Evolutionary conservation across 176 grass and related monocot species (phyloP).

Genomic region (Ananas comosus): DNA sequence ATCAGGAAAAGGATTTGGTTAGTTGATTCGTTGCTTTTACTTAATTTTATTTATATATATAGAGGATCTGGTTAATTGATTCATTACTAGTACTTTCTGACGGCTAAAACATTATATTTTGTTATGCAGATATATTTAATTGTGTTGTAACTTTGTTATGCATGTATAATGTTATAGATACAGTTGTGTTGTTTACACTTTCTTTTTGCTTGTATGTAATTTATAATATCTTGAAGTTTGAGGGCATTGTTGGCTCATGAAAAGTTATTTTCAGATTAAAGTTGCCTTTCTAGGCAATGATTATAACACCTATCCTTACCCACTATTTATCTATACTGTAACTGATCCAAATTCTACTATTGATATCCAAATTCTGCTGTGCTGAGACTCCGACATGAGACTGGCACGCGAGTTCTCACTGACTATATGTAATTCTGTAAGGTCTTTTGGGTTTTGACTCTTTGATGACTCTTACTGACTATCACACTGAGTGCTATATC

Average conservation of each 20-base stretch:
- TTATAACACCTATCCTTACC: no score
- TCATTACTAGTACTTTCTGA: not conserved
- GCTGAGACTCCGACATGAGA: no score
- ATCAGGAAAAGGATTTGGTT: conserved; percentile 92
- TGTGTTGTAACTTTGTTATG: not conserved
- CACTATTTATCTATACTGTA: no score
- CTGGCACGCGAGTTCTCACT: not conserved
- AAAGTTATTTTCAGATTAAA: not conserved
- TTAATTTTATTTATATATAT: not conserved
- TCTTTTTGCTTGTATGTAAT: no score
- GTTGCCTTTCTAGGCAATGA: no score
- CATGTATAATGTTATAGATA: not conserved
- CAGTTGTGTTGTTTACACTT: not conserved
- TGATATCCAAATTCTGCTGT: no score
- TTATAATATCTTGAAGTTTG: no score
- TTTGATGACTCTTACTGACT: not conserved
- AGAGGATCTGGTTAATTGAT: not conserved
- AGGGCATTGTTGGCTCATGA: not conserved
- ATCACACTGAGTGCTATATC: not conserved
- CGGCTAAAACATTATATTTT: no score
- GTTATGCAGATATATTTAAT: not conserved
- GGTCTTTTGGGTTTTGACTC: not conserved
- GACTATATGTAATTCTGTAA: not conserved
- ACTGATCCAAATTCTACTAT: no score
- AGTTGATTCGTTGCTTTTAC: conserved; percentile 23